Evolutionary conservation across 2,329 filamentous ascomycete genomes (phyloP).

Genomic region (Hypoxylon sp.): DNA sequence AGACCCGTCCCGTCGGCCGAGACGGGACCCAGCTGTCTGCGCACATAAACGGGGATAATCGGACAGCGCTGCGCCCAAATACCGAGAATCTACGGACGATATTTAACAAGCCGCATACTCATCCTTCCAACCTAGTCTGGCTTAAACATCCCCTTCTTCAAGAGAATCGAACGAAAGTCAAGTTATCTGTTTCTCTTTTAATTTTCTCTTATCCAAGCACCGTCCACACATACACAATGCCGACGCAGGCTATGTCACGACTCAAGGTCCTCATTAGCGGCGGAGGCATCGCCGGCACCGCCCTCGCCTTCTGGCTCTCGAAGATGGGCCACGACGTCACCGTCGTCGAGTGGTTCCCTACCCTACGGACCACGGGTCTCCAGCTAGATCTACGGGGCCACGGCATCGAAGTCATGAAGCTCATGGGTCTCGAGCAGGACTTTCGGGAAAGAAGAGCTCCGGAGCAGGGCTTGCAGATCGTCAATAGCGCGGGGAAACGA

Average conservation of each 20-base stretch:
- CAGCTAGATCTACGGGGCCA: slow-evolving; percentile 69
- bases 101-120: neutral
- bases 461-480: slow-evolving; percentile 63
- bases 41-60: slow-evolving; percentile 31
- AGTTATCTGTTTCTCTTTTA: neutral
- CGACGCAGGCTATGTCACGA: slow-evolving; percentile 37
- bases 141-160: neutral
- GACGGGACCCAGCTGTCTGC: neutral
- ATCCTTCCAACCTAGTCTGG: neutral
- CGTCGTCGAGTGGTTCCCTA: slow-evolving; percentile 59
- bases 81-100: slow-evolving; percentile 4
- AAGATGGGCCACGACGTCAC: slow-evolving; percentile 58
- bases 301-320: slow-evolving; percentile 66
- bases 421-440: slow-evolving; percentile 65
- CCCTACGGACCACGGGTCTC: slow-evolving; percentile 63
- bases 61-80: slow-evolving; percentile 7
- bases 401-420: slow-evolving; percentile 65
- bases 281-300: slow-evolving; percentile 57
- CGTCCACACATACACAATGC: neutral
- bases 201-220: neutral
- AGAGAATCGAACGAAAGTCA: too few relatives aligned
- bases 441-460: slow-evolving; percentile 61
- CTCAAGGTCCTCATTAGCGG: slow-evolving; percentile 57
- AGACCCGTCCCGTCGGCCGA: slow-evolving; percentile 29
- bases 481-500: slow-evolving; percentile 58